phyloP scores from a whole-genome alignment of 305 asterid genomes.

The Fraxinus xanthoxyloides region DNA sequence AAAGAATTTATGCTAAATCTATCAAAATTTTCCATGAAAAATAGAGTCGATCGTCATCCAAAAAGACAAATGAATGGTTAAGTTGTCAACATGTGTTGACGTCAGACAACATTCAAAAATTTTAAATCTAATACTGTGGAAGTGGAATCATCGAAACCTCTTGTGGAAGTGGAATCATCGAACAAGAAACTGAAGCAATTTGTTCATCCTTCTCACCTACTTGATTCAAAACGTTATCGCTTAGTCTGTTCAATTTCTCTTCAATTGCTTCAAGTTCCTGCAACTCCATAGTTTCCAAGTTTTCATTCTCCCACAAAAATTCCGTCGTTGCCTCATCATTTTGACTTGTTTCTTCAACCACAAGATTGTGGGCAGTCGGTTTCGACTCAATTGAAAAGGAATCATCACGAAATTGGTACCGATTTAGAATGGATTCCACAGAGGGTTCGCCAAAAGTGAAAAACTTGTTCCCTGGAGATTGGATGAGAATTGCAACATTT shows the following conservation, averaged over 20 bases:
- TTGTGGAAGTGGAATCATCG: not conserved
- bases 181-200: not conserved
- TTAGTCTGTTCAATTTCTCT: not conserved
- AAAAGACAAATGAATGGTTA: not conserved
- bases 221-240: not conserved
- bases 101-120: not conserved
- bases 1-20: too few species aligned
- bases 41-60: not conserved
- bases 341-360: not conserved
- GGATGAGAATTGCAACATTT: not conserved
- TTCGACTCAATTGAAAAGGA: not conserved
- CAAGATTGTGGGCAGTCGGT: not conserved
- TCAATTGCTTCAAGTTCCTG: not conserved
- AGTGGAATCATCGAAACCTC: too few species aligned
- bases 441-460: not conserved
- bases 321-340: not conserved
- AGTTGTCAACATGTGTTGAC: not conserved
- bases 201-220: not conserved
- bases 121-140: not conserved
- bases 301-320: not conserved
- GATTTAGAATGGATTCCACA: not conserved
- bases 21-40: too few species aligned
- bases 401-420: not conserved
- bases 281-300: not conserved
- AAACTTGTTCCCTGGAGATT: not conserved